Evolutionary conservation across 139 green algal genomes (phyloP).

Genomic region (Picochlorum sp.): DNA sequence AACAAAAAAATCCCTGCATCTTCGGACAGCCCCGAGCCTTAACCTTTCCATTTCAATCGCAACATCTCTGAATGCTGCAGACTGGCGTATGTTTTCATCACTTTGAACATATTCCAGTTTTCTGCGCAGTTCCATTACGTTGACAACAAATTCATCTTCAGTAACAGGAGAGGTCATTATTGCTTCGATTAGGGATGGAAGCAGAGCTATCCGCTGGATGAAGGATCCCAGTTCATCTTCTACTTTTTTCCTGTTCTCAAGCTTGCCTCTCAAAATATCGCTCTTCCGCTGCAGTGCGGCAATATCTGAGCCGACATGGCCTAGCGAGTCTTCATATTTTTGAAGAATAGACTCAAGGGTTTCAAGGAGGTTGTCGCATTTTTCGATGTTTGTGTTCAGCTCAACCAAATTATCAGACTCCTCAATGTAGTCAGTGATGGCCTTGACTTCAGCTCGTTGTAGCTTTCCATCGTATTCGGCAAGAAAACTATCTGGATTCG

Average conservation of each 20-base stretch:
- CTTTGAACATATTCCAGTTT: conserved; percentile 65
- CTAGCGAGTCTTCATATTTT: conserved; percentile 74
- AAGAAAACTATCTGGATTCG: conserved; percentile 60
- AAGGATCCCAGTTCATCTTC: conserved; percentile 47
- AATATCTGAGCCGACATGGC: conserved; percentile 66
- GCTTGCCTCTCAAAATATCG: conserved; percentile 71
- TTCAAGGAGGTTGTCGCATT: conserved; percentile 78
- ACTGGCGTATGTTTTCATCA: conserved; percentile 14
- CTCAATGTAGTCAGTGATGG: conserved; percentile 89
- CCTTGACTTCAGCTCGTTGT: conserved; percentile 71
- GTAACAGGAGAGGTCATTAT: conserved; percentile 64
- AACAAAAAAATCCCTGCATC: conserved; percentile 40
- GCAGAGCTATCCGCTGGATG: conserved; percentile 68
- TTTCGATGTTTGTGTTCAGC: conserved; percentile 75
- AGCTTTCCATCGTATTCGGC: conserved; percentile 75
- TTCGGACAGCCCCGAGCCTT: conserved; percentile 58
- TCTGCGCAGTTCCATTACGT: conserved; percentile 48
- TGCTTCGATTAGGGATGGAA: conserved; percentile 65
- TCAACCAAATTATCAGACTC: conserved; percentile 82
- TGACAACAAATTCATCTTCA: conserved; percentile 63
- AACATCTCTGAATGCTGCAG: conserved; percentile 57
- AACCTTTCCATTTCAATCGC: conserved; percentile 82
- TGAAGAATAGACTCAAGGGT: conserved; percentile 83
- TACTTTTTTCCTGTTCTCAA: conserved; percentile 66
- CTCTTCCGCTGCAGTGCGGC: conserved; percentile 73